These are phyloP conservation scores for Verticillium nonalfalfae DNA, from an alignment of 2,329 filamentous ascomycete genomes.

Conservation along the genomic window DNA sequence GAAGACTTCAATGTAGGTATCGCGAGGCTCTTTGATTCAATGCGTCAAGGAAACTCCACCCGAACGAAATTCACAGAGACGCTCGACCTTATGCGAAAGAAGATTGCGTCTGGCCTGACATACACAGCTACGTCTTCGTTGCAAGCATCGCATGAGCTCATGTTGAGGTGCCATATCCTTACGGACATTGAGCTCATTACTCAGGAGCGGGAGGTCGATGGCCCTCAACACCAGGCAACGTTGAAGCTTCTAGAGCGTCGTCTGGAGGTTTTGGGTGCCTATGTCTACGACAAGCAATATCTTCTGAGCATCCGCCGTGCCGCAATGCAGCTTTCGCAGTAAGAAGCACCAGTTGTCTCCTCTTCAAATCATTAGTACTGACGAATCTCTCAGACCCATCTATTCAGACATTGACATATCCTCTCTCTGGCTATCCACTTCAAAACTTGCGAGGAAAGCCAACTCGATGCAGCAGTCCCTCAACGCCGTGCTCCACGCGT, in stretches of 20 bases:
- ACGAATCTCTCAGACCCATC: slow-evolving; percentile 31
- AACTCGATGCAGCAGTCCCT: slow-evolving; percentile 83
- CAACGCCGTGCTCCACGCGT: slow-evolving; percentile 86
- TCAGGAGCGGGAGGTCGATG: slow-evolving; percentile 33
- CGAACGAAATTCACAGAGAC: slow-evolving; percentile 43
- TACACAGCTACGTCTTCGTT: slow-evolving; percentile 73
- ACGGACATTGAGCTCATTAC: slow-evolving; percentile 80
- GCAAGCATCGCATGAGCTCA: slow-evolving; percentile 74
- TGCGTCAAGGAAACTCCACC: slow-evolving; percentile 47
- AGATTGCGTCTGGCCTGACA: slow-evolving; percentile 68
- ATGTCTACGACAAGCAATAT: slow-evolving; percentile 90
- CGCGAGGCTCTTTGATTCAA: slow-evolving; percentile 51
- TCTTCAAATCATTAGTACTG: not conserved
- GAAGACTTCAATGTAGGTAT: slow-evolving; percentile 80
- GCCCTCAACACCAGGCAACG: slow-evolving; percentile 29
- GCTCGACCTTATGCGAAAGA: slow-evolving; percentile 60
- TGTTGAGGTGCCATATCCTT: slow-evolving; percentile 81
- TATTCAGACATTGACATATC: slow-evolving; percentile 73
- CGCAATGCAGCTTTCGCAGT: slow-evolving; percentile 74
- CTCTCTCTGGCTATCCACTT: slow-evolving; percentile 77
- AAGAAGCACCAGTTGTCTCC: slow-evolving; percentile 20
- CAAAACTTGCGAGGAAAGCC: slow-evolving; percentile 78
- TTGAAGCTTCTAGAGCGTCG: slow-evolving; percentile 61
- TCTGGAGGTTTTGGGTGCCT: slow-evolving; percentile 85
- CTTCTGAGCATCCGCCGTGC: slow-evolving; percentile 80